Evolutionary conservation across 169 alveolate genomes (phyloP), one percentile per base, ranked within the genome.

Genomic region (Plasmodium falciparum): DNA sequence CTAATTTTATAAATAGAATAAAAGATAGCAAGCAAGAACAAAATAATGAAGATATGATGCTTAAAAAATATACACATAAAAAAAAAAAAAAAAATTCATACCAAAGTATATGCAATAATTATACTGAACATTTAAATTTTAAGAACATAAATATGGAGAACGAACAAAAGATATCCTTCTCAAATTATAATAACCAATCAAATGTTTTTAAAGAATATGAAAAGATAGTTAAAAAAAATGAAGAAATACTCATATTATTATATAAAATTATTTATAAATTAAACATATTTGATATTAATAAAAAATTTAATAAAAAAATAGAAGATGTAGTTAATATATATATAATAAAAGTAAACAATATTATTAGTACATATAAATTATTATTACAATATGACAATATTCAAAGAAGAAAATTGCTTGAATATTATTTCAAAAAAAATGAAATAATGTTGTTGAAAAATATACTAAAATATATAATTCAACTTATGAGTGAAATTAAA

Each of bases 401-500:
- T 7, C 29, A 33, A 7, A 24, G 43, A 13, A n/a, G 49, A 29
- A 74, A 12, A 33, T 12, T 74, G 69, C 61, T 58, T 58, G 45
- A 33, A 33, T 62, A 62, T 39, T 39, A 74, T 43, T 74, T 74
- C 2, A 58, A 58, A 62, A 49, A 43, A 20, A 74, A 58, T 24
- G 66, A 74, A 74, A 33, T 74, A 11, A 17, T n/a, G 0, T 15
- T 74, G 33, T 43, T 74, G 29, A 74, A 62, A 15, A 17, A 62
- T 74, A 62, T 74, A 43, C 62, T 59, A 20, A 20, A 29, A 11
- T 74, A 59, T 58, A 49, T 74, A 13, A 58, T 74, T 29, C 73
- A 74, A 11, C 62, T 74, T 3, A 74, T 74, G 88, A 43, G 13
- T 17, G 47, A 56, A 45, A 62, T 74, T 11, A 74, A 74, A 49